These are phyloP conservation scores for Knoxia roxburghii DNA, from an alignment of 257 asterid species.

Conservation along the genomic window DNA sequence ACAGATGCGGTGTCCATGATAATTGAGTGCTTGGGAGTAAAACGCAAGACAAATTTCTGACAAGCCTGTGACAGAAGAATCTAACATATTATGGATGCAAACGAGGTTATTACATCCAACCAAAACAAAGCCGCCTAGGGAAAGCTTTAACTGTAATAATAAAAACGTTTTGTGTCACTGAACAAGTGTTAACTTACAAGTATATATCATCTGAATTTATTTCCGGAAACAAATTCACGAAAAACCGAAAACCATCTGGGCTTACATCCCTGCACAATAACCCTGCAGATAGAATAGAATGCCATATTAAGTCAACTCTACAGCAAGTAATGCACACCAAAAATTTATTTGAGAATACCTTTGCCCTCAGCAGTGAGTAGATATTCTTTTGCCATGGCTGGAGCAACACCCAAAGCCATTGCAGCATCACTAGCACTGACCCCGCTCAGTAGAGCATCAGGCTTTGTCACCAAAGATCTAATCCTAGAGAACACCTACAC, in stretches of 20 bases:
- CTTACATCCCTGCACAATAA: constrained; percentile 93
- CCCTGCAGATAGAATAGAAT: constrained; percentile 44
- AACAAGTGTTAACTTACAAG: constrained; percentile 44
- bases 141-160: too few species aligned
- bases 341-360: constrained; percentile 37
- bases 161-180: not conserved
- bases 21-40: constrained; percentile 1
- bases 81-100: not conserved
- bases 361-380: constrained; percentile 92
- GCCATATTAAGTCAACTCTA: not conserved
- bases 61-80: not conserved
- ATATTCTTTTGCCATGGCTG: constrained; percentile 95
- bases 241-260: constrained; percentile 88
- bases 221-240: constrained; percentile 67
- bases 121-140: not conserved
- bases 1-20: constrained; percentile 1
- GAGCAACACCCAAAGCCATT: constrained; percentile 91
- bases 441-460: constrained; percentile 60
- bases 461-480: constrained; percentile 56
- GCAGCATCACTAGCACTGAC: constrained; percentile 96
- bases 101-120: not conserved
- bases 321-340: not conserved
- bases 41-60: not conserved
- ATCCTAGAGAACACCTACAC: constrained; percentile 69
- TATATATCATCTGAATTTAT: constrained; percentile 47